These are phyloP conservation scores for Sherardia arvensis DNA, from an alignment of 257 asterid genomes.

Conservation along the genomic window DNA sequence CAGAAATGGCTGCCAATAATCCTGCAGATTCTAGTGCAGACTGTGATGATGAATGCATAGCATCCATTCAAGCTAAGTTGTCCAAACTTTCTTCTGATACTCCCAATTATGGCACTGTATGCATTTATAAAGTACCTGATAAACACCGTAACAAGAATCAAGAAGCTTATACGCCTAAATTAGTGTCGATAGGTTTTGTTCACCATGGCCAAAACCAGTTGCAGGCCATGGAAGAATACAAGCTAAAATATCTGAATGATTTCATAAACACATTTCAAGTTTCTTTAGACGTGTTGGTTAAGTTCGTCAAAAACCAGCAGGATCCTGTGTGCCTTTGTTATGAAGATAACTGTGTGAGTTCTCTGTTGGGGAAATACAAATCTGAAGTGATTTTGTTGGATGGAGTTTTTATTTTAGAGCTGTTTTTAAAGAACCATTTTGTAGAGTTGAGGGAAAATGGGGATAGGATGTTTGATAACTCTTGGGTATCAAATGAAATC, in stretches of 20 bases:
- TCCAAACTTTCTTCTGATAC: neutral
- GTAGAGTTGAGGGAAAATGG: slow-evolving; percentile 13
- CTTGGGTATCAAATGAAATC: slow-evolving; percentile 21
- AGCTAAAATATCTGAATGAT: slow-evolving; percentile 20
- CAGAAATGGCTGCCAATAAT: too few relatives aligned
- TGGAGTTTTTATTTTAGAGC: slow-evolving; percentile 19
- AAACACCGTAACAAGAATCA: slow-evolving; percentile 20
- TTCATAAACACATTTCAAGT: slow-evolving; percentile 15
- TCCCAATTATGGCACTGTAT: slow-evolving; percentile 6
- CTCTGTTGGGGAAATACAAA: too few relatives aligned
- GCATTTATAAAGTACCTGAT: slow-evolving; percentile 21
- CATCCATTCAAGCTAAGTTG: neutral
- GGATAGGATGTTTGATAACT: slow-evolving; percentile 19
- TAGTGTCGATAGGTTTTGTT: slow-evolving; percentile 25
- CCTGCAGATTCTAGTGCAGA: too few relatives aligned
- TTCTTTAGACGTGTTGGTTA: too few relatives aligned
- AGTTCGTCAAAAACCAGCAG: too few relatives aligned
- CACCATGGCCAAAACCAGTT: slow-evolving; percentile 13
- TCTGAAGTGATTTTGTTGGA: slow-evolving; percentile 20
- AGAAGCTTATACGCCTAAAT: slow-evolving; percentile 22
- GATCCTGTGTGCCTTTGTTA: too few relatives aligned
- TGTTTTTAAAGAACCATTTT: slow-evolving; percentile 17
- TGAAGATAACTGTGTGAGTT: too few relatives aligned
- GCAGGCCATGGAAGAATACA: slow-evolving; percentile 24
- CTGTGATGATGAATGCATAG: neutral